Conservation (phyloP, 306 rosid species). For the Alnus glutinosa region DNA sequence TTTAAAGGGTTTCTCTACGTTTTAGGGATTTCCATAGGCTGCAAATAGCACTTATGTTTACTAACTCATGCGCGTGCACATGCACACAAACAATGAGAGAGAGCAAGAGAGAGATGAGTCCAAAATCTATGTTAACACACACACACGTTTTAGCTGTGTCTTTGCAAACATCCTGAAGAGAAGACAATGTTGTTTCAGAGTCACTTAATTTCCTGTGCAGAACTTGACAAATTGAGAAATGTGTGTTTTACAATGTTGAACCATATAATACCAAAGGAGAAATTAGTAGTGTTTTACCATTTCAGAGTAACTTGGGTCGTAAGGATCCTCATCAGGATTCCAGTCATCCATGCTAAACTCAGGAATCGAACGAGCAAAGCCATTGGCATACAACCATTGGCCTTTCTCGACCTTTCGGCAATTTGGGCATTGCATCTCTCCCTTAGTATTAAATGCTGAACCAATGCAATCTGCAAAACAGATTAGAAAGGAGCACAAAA, state of each 20-base stretch:
- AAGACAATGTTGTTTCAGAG: not conserved
- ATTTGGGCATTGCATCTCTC: constrained; percentile 37
- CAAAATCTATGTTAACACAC: not conserved
- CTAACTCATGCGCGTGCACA: not conserved
- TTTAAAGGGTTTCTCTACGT: not conserved
- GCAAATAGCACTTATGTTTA: not conserved
- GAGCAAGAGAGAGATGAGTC: not conserved
- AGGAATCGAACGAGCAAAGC: constrained; percentile 26
- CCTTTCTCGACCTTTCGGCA: constrained; percentile 35
- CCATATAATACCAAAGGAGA: not conserved
- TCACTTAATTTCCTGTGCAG: not conserved
- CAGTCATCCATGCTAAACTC: constrained; percentile 30
- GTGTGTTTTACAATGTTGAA: not conserved
- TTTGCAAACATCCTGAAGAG: not conserved
- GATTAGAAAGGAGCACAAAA: not conserved
- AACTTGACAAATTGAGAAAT: not conserved
- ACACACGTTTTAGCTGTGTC: not conserved
- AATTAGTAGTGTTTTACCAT: constrained; percentile 11
- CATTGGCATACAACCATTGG: constrained; percentile 32
- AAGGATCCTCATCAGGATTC: constrained; percentile 30
- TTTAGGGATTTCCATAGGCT: not conserved
- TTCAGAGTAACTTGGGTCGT: constrained; percentile 19
- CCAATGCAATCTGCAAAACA: constrained; percentile 32
- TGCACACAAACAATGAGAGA: not conserved
- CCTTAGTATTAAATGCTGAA: constrained; percentile 29